phyloP scores from a whole-genome alignment of 2,329 filamentous ascomycete species.

The Aspergillus piperis region DNA sequence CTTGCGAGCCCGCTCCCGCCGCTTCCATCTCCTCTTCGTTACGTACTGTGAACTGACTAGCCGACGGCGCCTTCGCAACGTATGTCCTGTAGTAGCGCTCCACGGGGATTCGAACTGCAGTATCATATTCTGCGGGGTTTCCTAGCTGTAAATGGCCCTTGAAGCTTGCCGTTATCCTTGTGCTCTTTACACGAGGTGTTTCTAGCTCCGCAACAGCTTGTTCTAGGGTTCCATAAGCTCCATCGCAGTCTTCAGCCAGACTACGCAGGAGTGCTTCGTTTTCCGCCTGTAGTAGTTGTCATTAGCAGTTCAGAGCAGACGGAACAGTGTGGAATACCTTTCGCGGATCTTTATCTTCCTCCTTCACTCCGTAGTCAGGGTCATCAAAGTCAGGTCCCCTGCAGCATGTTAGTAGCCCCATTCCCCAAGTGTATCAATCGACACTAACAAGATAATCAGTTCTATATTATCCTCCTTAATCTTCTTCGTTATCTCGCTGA shows the following conservation, averaged over 20 bases:
- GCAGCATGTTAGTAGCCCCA: slow-evolving; percentile 26
- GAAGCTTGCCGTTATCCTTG: slow-evolving; percentile 75
- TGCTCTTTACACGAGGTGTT: slow-evolving; percentile 72
- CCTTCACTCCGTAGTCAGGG: slow-evolving; percentile 82
- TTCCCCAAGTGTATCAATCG: background rate
- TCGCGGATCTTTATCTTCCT: slow-evolving; percentile 73
- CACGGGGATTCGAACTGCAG: slow-evolving; percentile 78
- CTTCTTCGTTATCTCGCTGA: slow-evolving; percentile 69
- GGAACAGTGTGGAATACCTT: slow-evolving; percentile 57
- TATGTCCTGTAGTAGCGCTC: slow-evolving; percentile 90
- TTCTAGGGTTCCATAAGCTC: slow-evolving; percentile 77
- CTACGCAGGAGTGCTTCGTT: slow-evolving; percentile 71
- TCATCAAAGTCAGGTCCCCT: slow-evolving; percentile 95
- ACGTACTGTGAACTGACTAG: slow-evolving; percentile 71
- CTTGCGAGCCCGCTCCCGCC: slow-evolving; percentile 41
- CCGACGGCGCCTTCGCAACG: slow-evolving; percentile 70
- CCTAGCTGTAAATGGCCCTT: slow-evolving; percentile 80
- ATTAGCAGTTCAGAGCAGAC: background rate
- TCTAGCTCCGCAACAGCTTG: slow-evolving; percentile 81
- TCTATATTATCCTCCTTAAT: slow-evolving; percentile 77
- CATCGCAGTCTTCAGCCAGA: slow-evolving; percentile 69
- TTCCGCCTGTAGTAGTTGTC: slow-evolving; percentile 48
- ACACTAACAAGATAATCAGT: slow-evolving; percentile 71
- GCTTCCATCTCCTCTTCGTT: slow-evolving; percentile 51
- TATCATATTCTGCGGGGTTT: slow-evolving; percentile 69